phyloP scores from a whole-genome alignment of 768 basidiomycete species.

The Hericium erinaceus region DNA sequence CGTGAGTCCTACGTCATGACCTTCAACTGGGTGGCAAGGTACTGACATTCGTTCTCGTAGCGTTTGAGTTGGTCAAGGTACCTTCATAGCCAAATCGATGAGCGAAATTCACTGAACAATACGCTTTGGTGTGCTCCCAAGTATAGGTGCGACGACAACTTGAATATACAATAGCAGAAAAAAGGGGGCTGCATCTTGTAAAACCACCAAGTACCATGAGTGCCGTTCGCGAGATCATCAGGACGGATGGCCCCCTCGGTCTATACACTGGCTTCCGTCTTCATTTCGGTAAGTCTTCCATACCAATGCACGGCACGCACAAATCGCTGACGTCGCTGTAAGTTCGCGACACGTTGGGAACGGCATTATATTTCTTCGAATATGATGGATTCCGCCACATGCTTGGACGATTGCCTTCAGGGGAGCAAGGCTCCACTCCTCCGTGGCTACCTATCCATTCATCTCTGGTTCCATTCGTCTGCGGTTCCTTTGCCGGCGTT shows the following conservation, averaged over 20 bases:
- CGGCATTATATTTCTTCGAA: conserved; percentile 87
- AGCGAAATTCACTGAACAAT: too few relatives aligned
- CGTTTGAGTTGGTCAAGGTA: conserved; percentile 95
- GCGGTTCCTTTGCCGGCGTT: conserved; percentile 86
- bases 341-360: conserved; percentile 88
- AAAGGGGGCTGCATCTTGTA: conserved; percentile 56
- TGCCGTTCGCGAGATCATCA: conserved; percentile 75
- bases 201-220: conserved; percentile 74
- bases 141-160: conserved; percentile 78
- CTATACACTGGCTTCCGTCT: conserved; percentile 79
- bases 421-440: conserved; percentile 78
- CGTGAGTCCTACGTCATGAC: conserved; percentile 45
- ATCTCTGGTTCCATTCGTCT: conserved; percentile 81
- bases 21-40: conserved; percentile 8
- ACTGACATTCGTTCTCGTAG: conserved; percentile 22
- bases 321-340: conserved; percentile 3
- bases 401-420: conserved; percentile 65
- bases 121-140: neutral
- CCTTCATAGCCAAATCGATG: conserved; percentile 2
- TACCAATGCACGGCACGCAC: neutral
- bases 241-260: conserved; percentile 49
- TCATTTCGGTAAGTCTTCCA: conserved; percentile 60
- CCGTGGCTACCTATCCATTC: conserved; percentile 75
- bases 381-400: conserved; percentile 89
- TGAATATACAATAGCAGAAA: conserved; percentile 84